Base-by-base conservation (phyloP, 306 rosid species). In the Prunus davidiana region DNA sequence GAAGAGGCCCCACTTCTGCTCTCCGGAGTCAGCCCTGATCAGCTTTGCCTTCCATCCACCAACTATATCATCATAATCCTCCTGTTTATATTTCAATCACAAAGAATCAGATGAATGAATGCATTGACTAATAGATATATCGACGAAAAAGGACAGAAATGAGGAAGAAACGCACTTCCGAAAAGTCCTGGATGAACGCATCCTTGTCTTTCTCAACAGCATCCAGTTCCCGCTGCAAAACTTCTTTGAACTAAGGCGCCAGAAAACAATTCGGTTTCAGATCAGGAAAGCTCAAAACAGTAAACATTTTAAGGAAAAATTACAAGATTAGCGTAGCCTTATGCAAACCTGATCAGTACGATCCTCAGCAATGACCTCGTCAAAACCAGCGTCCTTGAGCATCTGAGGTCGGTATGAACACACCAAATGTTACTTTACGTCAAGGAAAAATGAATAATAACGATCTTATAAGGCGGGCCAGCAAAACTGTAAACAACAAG, bases 371-470 rank as follows among this genome's bases (percentile, higher is more conserved):
- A 76, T 75, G 82, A 89, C 89, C 52, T 87, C 83, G 43, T 60
- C 85, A 85, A 95, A 95, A 79, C 97, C 97, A 83, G 97, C 97
- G n/a, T 83, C 85, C 74, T 73, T 68, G 15, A 95, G 93, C 97
- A 92, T 90, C 99, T 94, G 90, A 43, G 30, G 22, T 78, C 27
- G 61, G 71, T 83, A 82, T n/a, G 52, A 65, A 76, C 58, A 50
- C 5, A 61, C 63, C 63, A 55, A 45, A 20, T 30, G 57, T 10
- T 10, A 80, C 61, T 73, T 60, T 50, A 67, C n/a, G 74, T 67
- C 67, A 76, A 69, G 47, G 72, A 55, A 67, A 72, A 18, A 34
- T 25, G 19, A 62, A 78, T 64, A 38, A 22, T 18, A 60, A 60
- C 34, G 27, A 28, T 18, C 18, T 19, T 60, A 47, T 9, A 52